A percentile compares a stretch with the other conserved stretches of the same genome.
These are phyloP conservation scores for Botrytis galanthina DNA, from an alignment of 2,329 filamentous ascomycete species.

Conservation along the genomic window DNA sequence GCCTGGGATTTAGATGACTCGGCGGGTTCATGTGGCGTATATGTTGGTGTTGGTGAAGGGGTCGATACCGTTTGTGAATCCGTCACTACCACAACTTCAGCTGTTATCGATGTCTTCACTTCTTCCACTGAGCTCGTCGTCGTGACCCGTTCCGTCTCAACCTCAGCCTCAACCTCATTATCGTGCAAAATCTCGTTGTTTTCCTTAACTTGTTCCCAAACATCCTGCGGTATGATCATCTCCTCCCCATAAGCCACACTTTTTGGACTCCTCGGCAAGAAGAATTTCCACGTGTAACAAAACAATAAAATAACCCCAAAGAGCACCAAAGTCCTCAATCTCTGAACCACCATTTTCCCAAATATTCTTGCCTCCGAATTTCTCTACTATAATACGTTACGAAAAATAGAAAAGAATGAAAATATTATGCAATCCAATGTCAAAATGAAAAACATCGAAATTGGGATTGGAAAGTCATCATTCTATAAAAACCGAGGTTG, in stretches of 20 bases:
- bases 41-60: not conserved
- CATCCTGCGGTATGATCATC: not conserved
- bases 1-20: not conserved
- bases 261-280: not conserved
- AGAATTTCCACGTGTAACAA: slow-evolving; percentile 1
- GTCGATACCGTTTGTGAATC: not conserved
- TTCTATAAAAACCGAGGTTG: not conserved
- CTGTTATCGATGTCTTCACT: not conserved
- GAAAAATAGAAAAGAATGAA: not conserved
- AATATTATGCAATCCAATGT: not conserved
- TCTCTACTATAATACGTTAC: not conserved
- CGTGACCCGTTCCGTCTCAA: not conserved
- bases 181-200: not conserved
- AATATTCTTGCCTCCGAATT: not conserved
- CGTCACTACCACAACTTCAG: not conserved
- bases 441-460: not conserved
- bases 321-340: not conserved
- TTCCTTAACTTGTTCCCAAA: not conserved
- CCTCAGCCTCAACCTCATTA: not conserved
- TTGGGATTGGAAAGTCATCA: not conserved
- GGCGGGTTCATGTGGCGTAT: not conserved
- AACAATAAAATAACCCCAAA: slow-evolving; percentile 5
- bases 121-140: not conserved
- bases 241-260: not conserved
- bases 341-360: not conserved